Base-by-base conservation (phyloP, 305 asterid genomes). In the Solanum aculeatissimum region DNA sequence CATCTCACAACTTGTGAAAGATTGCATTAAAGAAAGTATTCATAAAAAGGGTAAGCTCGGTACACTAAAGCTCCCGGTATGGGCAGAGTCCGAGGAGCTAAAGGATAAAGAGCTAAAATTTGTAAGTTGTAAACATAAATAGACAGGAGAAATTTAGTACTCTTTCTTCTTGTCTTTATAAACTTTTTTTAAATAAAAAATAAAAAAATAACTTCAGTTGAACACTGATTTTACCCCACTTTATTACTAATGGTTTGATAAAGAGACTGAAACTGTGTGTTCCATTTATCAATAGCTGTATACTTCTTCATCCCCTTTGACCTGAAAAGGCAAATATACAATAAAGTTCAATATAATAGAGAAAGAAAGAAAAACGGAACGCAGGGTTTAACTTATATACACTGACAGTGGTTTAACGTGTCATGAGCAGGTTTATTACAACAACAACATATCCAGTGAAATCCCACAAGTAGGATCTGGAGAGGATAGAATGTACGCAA, bases 261-360 rank as follows among this genome's bases (percentile, higher is more conserved):
- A 51, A 94, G 91, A 45, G 98, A 91, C 70, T 87, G 92, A 57
- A 94, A 96, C 92, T 93, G 97, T 16, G 97, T 91, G 94, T 92
- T 93, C 99, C 99, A 94, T 88, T 94, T 93, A 86, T 94, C 98
- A 66, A 94, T 88, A 9, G 99, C 98, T 65, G 94, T 88, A 88
- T 92, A 96, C 88, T 96, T 96, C 91, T 91, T 92, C 96, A 92
- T 94, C 89, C 97, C 99, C 94, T 93, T 96, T 10, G 96, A 93
- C 88, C 97, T 95, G 92, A 83, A 68, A 29, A n/a, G 18, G 80
- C 35, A 83, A 47, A 13, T 60, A 45, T 63, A 72, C 62, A 42
- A 23, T 23, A 83, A 54, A 65, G 42, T 53, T 32, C 84, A 45
- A 77, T 13, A 9, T 51, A 54, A 43, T 13, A 43, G 78, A 40